Conservation (phyloP, 768 basidiomycete species). For the Butyriboletus loyo region DNA sequence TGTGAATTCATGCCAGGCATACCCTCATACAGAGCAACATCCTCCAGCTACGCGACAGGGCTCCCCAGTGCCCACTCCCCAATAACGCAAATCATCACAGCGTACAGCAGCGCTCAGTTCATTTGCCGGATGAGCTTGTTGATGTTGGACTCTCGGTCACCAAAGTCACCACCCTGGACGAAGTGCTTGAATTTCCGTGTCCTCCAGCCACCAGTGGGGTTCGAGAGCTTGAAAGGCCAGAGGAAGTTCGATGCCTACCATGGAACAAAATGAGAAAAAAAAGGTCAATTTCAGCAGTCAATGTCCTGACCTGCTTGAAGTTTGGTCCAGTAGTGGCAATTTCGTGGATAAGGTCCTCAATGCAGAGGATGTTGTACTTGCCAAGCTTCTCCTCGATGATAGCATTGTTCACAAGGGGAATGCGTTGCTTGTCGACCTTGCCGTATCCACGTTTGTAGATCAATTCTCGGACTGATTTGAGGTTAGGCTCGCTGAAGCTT, state of each 20-base stretch:
- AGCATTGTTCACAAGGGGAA: slow-evolving; percentile 90
- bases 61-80: slow-evolving; percentile 1
- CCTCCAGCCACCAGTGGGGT: slow-evolving; percentile 98
- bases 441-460: slow-evolving; percentile 99
- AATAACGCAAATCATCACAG: neutral
- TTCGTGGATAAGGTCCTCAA: slow-evolving; percentile 98
- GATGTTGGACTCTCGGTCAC: slow-evolving; percentile 95
- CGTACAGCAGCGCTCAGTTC: slow-evolving; percentile 51
- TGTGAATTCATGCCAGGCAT: slow-evolving; percentile 33
- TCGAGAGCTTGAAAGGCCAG: slow-evolving; percentile 99
- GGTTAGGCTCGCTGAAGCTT: slow-evolving; percentile 77
- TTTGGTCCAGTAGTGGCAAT: slow-evolving; percentile 93
- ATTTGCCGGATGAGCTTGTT: slow-evolving; percentile 96
- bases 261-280: neutral
- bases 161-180: slow-evolving; percentile 95
- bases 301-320: slow-evolving; percentile 87
- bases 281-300: neutral
- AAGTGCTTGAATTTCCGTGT: slow-evolving; percentile 97
- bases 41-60: slow-evolving; percentile 7
- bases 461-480: slow-evolving; percentile 94
- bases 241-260: slow-evolving; percentile 87
- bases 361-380: slow-evolving; percentile 92
- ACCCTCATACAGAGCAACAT: slow-evolving; percentile 23
- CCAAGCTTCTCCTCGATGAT: slow-evolving; percentile 90
- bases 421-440: slow-evolving; percentile 96